Conservation (phyloP, 495 filamentous ascomycete genomes). For the Bacidia gigantensis region DNA sequence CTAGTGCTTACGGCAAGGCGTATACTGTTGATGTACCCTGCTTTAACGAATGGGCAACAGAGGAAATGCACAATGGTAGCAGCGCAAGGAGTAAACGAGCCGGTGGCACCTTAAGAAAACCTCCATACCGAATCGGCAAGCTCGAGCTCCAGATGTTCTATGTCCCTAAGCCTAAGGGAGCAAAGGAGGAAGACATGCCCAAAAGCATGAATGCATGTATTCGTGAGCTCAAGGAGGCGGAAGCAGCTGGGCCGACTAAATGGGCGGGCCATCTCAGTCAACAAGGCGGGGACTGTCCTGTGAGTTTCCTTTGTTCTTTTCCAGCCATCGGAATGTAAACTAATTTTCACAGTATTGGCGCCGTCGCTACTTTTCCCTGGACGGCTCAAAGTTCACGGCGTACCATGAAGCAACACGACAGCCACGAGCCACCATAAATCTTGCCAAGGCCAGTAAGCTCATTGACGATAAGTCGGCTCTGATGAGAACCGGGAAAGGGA, state of each 20-base stretch:
- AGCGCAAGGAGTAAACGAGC: conserved; percentile 87
- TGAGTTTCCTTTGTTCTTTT: conserved; percentile 37
- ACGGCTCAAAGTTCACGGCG: conserved; percentile 80
- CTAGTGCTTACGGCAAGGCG: conserved; percentile 69
- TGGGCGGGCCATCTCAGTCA: conserved; percentile 88
- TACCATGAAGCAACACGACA: conserved; percentile 93
- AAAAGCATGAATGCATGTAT: conserved; percentile 96
- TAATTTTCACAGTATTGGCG: conserved; percentile 66
- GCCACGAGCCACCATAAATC: conserved; percentile 89
- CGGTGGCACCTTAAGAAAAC: conserved; percentile 44
- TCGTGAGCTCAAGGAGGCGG: conserved; percentile 78
- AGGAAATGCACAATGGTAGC: conserved; percentile 50
- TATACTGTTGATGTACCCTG: conserved; percentile 77
- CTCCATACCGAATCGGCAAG: conserved; percentile 91
- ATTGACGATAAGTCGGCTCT: conserved; percentile 86
- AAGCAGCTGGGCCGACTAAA: conserved; percentile 52
- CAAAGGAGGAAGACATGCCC: conserved; percentile 91
- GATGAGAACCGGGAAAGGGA: conserved; percentile 60
- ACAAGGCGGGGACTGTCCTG: conserved; percentile 93
- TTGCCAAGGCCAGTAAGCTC: conserved; percentile 82
- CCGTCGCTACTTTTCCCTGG: conserved; percentile 89
- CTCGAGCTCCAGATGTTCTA: conserved; percentile 85
- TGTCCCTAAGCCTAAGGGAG: conserved; percentile 78
- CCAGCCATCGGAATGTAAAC: neutral
- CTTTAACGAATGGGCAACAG: conserved; percentile 96